Evolutionary conservation across 2,329 filamentous ascomycete species (phyloP).

Genomic region (Aureobasidium leucospermi): DNA sequence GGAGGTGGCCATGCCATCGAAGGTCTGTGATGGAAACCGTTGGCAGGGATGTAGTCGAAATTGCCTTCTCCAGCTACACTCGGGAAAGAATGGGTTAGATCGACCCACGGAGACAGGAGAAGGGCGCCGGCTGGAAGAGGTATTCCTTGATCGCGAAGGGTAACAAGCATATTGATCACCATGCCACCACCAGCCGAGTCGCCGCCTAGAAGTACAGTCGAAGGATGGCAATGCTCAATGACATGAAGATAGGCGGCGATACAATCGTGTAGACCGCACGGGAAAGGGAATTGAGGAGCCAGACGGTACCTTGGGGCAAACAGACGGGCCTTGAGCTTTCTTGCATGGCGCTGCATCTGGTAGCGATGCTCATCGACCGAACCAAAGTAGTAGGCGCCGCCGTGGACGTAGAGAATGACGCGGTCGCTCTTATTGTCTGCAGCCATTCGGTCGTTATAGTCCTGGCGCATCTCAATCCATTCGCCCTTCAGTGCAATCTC

Average conservation of each 20-base stretch:
- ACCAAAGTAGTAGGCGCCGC: conserved; percentile 91
- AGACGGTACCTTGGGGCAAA: conserved; percentile 81
- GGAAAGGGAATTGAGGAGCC: conserved; percentile 90
- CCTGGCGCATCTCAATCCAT: conserved; percentile 91
- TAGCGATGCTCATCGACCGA: conserved; percentile 97
- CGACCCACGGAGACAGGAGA: conserved; percentile 90
- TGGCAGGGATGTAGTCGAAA: conserved; percentile 79
- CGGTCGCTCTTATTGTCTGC: conserved; percentile 53
- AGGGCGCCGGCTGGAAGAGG: conserved; percentile 84
- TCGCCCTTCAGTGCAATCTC: conserved; percentile 66
- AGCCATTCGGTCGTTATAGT: conserved; percentile 66
- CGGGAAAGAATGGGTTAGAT: conserved; percentile 91
- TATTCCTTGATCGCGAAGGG: conserved; percentile 72
- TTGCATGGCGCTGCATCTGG: conserved; percentile 90
- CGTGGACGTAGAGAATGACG: conserved; percentile 90
- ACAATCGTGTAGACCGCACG: conserved; percentile 85
- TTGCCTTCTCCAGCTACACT: conserved; percentile 68
- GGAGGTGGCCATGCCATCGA: conserved; percentile 90
- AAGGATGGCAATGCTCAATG: conserved; percentile 66
- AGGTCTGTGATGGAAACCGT: conserved; percentile 86
- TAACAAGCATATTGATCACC: conserved; percentile 71
- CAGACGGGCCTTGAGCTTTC: conserved; percentile 84
- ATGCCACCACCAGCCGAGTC: conserved; percentile 93
- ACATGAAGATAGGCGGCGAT: conserved; percentile 81
- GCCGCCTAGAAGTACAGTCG: conserved; percentile 70